Conservation (phyloP, 495 filamentous ascomycete genomes). For the Penicillium turbatum region DNA sequence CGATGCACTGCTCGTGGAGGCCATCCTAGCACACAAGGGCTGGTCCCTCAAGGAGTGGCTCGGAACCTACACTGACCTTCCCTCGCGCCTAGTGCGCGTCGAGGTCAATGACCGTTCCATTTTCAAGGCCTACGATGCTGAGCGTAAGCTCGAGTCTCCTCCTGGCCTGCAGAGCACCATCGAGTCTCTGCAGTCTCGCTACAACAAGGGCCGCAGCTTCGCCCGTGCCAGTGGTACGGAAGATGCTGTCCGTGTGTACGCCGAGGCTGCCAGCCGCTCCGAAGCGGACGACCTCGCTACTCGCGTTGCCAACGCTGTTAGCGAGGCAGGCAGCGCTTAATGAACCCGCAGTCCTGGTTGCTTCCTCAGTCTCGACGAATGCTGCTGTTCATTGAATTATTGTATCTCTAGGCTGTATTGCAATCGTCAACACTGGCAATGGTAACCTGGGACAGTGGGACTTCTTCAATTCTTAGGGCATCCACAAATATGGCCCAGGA, state of each 20-base stretch:
- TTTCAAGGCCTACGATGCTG: conserved; percentile 87
- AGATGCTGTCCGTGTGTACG: conserved; percentile 93
- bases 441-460: not conserved
- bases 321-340: conserved; percentile 37
- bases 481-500: conserved; percentile 9
- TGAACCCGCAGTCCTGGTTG: too few species aligned
- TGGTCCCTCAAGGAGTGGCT: conserved; percentile 93
- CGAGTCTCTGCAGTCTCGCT: conserved; percentile 81
- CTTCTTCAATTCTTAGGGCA: not conserved
- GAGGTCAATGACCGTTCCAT: conserved; percentile 81
- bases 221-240: conserved; percentile 92
- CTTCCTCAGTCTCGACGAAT: not conserved
- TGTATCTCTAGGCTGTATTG: not conserved
- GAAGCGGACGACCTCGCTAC: conserved; percentile 84
- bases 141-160: conserved; percentile 79
- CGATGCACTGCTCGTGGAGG: conserved; percentile 93
- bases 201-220: conserved; percentile 84
- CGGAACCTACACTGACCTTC: conserved; percentile 88
- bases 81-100: conserved; percentile 89
- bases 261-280: conserved; percentile 82
- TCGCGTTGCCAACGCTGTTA: conserved; percentile 71
- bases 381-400: not conserved
- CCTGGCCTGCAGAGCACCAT: conserved; percentile 76
- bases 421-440: not conserved
- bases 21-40: conserved; percentile 89